phyloP scores from a whole-genome alignment of 306 rosid species.

The Gastrolobium villosum region DNA sequence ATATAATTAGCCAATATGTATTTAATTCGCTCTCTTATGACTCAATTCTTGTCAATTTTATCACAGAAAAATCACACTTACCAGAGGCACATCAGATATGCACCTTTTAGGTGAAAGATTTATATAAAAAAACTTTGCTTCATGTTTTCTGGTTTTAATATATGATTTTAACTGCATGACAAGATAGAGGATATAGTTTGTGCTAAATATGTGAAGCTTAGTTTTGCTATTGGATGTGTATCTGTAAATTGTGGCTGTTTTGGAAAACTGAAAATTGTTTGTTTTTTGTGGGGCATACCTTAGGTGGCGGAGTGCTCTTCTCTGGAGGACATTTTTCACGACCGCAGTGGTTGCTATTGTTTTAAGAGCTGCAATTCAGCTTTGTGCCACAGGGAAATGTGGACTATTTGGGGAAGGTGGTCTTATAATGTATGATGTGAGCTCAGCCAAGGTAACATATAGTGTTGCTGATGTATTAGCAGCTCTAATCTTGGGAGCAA shows the following conservation, averaged over 20 bases:
- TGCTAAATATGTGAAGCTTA: background rate
- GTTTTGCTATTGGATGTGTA: constrained; percentile 15
- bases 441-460: constrained; percentile 55
- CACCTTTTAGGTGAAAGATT: background rate
- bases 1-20: no score
- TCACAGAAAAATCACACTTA: no score
- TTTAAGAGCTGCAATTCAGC: constrained; percentile 68
- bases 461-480: constrained; percentile 63
- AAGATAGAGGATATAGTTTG: constrained; percentile 17
- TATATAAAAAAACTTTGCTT: background rate
- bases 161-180: constrained; percentile 22
- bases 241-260: constrained; percentile 1
- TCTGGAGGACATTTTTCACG: constrained; percentile 93
- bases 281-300: constrained; percentile 21
- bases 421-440: constrained; percentile 78
- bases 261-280: constrained; percentile 31
- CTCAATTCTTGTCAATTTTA: no score
- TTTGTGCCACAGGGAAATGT: constrained; percentile 78
- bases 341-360: constrained; percentile 93
- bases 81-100: no score
- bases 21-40: no score
- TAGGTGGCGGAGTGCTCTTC: constrained; percentile 97
- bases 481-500: constrained; percentile 66
- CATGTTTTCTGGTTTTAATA: constrained; percentile 31
- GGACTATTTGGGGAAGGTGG: constrained; percentile 95